Evolutionary conservation across 78 protist species (phyloP), one percentile per base, ranked within the genome.

Genomic region (Guillardia theta): DNA sequence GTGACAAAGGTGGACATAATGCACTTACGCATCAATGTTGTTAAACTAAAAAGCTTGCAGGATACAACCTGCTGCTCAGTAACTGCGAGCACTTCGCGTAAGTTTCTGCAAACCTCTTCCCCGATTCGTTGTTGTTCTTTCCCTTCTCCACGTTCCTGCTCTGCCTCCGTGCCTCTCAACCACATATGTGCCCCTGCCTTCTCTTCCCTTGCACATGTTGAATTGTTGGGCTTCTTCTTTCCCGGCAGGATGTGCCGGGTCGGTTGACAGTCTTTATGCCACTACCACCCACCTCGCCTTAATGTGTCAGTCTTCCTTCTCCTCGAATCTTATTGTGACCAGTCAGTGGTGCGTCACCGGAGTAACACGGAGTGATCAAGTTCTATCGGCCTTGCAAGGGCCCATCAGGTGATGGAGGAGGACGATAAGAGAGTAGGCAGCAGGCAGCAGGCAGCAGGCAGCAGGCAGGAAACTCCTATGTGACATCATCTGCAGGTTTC

Each of bases 381-480:
- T 58, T 30, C 70, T 58, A 30, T 27, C 27, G 70, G 70, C 70
- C 27, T 30, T 58, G 39, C 4, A 30, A 1, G 70, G 39, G 4
- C 70, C 70, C 39, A 58, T 58, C 70, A 58, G 70, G 70, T 58
- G 58, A n/a, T n/a, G n/a, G n/a, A n/a, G n/a, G n/a, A n/a, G n/a
- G n/a, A n/a, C n/a, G n/a, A n/a, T n/a, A n/a, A n/a, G n/a, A n/a
- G n/a, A n/a, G n/a, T n/a, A n/a, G n/a, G n/a, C n/a, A n/a, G n/a
- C n/a, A n/a, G n/a, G n/a, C n/a, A n/a, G n/a, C n/a, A n/a, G n/a
- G n/a, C n/a, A n/a, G n/a, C n/a, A n/a, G n/a, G n/a, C n/a, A n/a
- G n/a, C n/a, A n/a, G n/a, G n/a, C n/a, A n/a, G n/a, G n/a, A n/a
- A n/a, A n/a, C n/a, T n/a, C n/a, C n/a, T n/a, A n/a, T n/a, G n/a